Conservation (phyloP, 768 basidiomycete species). For the Tephrocybe rancida region DNA sequence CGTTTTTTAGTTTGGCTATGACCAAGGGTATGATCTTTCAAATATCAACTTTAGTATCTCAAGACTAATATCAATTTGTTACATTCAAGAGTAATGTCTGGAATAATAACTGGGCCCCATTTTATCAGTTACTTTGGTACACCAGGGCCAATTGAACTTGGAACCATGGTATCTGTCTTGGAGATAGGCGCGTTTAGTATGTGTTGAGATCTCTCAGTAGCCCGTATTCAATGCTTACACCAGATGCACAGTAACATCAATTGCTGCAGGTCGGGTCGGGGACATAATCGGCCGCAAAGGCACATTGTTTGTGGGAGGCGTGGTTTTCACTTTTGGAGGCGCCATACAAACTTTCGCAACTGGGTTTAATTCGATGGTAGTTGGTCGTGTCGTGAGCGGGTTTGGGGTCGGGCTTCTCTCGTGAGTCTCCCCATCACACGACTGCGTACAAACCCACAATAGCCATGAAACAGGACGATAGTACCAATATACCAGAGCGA, state of each 20-base stretch:
- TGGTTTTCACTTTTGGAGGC: constrained; percentile 86
- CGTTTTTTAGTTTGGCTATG: constrained; percentile 66
- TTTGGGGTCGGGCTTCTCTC: constrained; percentile 90
- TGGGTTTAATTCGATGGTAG: constrained; percentile 79
- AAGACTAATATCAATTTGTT: neutral
- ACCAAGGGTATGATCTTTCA: constrained; percentile 73
- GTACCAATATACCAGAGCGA: constrained; percentile 91
- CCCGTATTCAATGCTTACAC: neutral
- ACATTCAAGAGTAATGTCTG: constrained; percentile 71
- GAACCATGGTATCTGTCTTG: constrained; percentile 89
- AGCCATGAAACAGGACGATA: constrained; percentile 62
- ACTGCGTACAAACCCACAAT: neutral
- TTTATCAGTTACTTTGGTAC: constrained; percentile 76
- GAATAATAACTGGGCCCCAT: constrained; percentile 83
- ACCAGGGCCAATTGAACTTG: constrained; percentile 67
- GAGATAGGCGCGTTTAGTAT: constrained; percentile 85
- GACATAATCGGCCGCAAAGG: constrained; percentile 85
- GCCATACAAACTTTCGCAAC: constrained; percentile 81
- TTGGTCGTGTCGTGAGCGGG: constrained; percentile 83
- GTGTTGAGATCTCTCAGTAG: constrained; percentile 16
- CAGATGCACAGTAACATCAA: constrained; percentile 72
- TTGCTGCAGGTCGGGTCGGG: constrained; percentile 87
- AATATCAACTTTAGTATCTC: neutral
- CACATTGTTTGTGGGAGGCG: constrained; percentile 81
- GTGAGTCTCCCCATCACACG: constrained; percentile 40